Conservation (phyloP, 805 yeast genomes). For the Tetrapisispora pingtungensis region DNA sequence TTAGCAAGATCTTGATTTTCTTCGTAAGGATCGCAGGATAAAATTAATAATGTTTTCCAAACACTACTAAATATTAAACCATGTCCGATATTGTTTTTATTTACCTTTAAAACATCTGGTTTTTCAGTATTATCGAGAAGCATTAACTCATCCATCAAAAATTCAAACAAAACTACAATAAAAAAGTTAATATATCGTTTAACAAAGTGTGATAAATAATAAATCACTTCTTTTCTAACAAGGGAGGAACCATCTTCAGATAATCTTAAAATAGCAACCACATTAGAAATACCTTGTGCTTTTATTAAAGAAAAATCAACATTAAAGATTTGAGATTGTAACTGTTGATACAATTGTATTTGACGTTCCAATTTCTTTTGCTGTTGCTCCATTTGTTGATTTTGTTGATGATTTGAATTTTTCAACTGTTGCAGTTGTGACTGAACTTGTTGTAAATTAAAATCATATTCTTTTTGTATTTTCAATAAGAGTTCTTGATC, state of each 20-base stretch:
- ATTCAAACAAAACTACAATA: constrained; percentile 76
- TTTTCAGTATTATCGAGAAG: constrained; percentile 36
- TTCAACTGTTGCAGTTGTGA: constrained; percentile 24
- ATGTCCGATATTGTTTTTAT: constrained; percentile 62
- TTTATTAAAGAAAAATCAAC: constrained; percentile 37
- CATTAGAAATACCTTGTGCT: constrained; percentile 60
- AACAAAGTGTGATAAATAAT: constrained; percentile 67
- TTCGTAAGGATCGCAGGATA: constrained; percentile 79
- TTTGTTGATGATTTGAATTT: constrained; percentile 19
- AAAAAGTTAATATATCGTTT: constrained; percentile 62
- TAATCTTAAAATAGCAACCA: constrained; percentile 54
- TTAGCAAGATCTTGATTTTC: constrained; percentile 70
- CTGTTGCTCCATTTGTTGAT: constrained; percentile 19
- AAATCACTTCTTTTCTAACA: constrained; percentile 76
- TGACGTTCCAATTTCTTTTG: constrained; percentile 28
- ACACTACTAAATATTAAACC: constrained; percentile 78
- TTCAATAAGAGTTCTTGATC: constrained; percentile 29
- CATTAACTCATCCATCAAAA: constrained; percentile 69
- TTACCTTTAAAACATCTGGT: constrained; percentile 29
- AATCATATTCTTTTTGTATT: constrained; percentile 27
- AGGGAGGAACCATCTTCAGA: constrained; percentile 83
- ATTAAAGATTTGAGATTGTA: constrained; percentile 22
- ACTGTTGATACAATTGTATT: constrained; percentile 20
- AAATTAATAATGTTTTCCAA: constrained; percentile 75
- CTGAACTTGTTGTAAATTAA: constrained; percentile 26